These are phyloP conservation scores for Salix purpurea DNA, from an alignment of 345 rosid genomes.

Conservation along the genomic window DNA sequence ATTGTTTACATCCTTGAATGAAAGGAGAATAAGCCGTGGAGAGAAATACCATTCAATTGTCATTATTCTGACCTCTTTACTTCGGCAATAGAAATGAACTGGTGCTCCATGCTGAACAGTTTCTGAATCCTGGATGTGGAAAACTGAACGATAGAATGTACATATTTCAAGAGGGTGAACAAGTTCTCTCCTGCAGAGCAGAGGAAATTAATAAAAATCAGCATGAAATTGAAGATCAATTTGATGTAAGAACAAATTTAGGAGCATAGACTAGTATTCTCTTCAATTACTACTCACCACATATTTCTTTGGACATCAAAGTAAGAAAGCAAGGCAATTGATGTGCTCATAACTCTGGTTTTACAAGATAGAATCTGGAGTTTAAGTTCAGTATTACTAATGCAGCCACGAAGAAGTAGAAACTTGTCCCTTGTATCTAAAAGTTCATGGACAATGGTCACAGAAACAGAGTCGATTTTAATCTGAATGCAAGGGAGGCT, in stretches of 20 bases:
- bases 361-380: conserved; percentile 59
- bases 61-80: conserved; percentile 50
- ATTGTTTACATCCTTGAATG: conserved; percentile 15
- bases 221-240: conserved; percentile 1
- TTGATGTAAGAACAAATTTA: conserved; percentile 10
- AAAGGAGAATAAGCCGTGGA: background rate
- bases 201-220: conserved; percentile 11
- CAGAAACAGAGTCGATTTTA: conserved; percentile 43
- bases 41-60: conserved; percentile 1
- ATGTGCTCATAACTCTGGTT: conserved; percentile 58
- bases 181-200: conserved; percentile 62
- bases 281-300: conserved; percentile 47
- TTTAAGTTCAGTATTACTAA: conserved; percentile 43
- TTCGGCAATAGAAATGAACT: conserved; percentile 65
- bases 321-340: conserved; percentile 42
- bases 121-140: conserved; percentile 32
- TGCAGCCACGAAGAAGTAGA: conserved; percentile 60
- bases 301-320: conserved; percentile 67
- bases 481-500: conserved; percentile 51
- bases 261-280: conserved; percentile 10
- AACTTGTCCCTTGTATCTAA: conserved; percentile 56
- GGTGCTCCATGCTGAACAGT: conserved; percentile 44
- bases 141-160: conserved; percentile 56
- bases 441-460: conserved; percentile 80
- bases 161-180: conserved; percentile 64